A percentile compares a stretch with the other conserved stretches of the same genome.
Evolutionary conservation across 2,329 filamentous ascomycete species (phyloP).

Genomic region (Zelopaecilomyces penicillatus): DNA sequence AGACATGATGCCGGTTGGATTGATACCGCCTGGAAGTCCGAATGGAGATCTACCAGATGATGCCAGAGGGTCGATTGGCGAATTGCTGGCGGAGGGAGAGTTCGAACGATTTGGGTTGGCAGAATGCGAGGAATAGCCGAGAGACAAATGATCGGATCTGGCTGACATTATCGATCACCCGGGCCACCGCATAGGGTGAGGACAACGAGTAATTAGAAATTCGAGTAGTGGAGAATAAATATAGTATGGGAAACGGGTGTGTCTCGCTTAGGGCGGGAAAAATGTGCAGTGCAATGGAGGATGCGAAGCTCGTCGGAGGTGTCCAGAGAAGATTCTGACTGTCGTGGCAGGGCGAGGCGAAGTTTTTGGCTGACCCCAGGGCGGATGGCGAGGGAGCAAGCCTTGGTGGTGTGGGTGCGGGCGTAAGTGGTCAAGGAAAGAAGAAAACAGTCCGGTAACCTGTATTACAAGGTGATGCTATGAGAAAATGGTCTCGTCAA

Average conservation of each 20-base stretch:
- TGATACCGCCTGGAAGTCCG: conserved; percentile 56
- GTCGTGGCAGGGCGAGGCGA: conserved; percentile 8
- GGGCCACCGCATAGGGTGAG: conserved; percentile 39
- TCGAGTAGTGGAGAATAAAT: background rate
- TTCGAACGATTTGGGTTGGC: conserved; percentile 60
- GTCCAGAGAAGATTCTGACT: conserved; percentile 4
- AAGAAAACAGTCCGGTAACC: conserved; percentile 18
- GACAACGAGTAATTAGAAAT: conserved; percentile 9
- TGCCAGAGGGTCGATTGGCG: conserved; percentile 66
- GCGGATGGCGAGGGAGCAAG: conserved; percentile 3
- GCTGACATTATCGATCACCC: conserved; percentile 90
- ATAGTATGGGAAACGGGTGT: background rate
- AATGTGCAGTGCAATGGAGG: conserved; percentile 5
- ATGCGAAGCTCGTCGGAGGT: conserved; percentile 7
- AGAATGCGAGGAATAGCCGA: conserved; percentile 69
- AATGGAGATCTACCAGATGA: conserved; percentile 63
- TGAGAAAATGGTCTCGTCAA: conserved; percentile 10
- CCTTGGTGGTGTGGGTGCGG: background rate
- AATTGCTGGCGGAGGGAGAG: conserved; percentile 72
- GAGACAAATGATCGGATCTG: conserved; percentile 78
- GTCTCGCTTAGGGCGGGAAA: conserved; percentile 1
- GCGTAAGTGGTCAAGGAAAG: background rate
- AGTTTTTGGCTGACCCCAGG: conserved; percentile 1
- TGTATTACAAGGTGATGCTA: conserved; percentile 27
- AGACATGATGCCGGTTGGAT: conserved; percentile 49